phyloP scores from a whole-genome alignment of 1,284 basidiomycete genomes.

The Schizophyllum commune region DNA sequence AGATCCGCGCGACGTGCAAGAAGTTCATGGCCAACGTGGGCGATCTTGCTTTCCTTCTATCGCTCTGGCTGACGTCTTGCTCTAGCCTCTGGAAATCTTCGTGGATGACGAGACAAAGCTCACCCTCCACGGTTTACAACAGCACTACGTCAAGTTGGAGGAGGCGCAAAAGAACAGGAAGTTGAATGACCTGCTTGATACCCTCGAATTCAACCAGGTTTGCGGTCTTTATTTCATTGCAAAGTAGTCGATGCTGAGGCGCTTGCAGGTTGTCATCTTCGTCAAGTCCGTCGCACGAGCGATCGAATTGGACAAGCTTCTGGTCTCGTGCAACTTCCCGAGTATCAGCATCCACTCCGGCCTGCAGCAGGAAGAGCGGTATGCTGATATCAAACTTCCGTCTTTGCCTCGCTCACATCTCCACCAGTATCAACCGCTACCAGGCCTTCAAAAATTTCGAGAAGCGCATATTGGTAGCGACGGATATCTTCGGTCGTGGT shows the following conservation, averaged over 20 bases:
- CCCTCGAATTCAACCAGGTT: slow-evolving; percentile 97
- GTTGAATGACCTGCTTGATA: slow-evolving; percentile 93
- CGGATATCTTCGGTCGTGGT: slow-evolving; percentile 95
- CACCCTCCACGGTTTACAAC: slow-evolving; percentile 96
- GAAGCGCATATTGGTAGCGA: slow-evolving; percentile 97
- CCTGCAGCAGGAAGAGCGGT: slow-evolving; percentile 93
- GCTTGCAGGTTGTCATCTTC: slow-evolving; percentile 89
- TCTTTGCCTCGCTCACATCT: slow-evolving; percentile 6
- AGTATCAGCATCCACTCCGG: slow-evolving; percentile 97
- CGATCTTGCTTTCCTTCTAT: slow-evolving; percentile 12
- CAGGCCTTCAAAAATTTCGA: slow-evolving; percentile 99
- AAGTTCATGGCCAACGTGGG: slow-evolving; percentile 99
- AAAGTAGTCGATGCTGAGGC: slow-evolving; percentile 1
- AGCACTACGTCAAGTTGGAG: slow-evolving; percentile 96
- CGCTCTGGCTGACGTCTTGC: slow-evolving; percentile 6
- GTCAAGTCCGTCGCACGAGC: slow-evolving; percentile 97
- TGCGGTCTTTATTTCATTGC: slow-evolving; percentile 9
- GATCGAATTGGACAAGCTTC: slow-evolving; percentile 91
- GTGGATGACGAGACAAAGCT: slow-evolving; percentile 99
- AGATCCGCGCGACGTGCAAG: slow-evolving; percentile 96
- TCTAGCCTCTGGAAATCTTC: slow-evolving; percentile 96
- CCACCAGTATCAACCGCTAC: slow-evolving; percentile 84
- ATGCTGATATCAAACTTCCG: slow-evolving; percentile 20
- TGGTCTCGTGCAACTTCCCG: slow-evolving; percentile 98
- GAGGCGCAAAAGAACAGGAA: slow-evolving; percentile 97